These are phyloP conservation scores for Scutellaria baicalensis DNA, from an alignment of 257 asterid species.

Conservation along the genomic window DNA sequence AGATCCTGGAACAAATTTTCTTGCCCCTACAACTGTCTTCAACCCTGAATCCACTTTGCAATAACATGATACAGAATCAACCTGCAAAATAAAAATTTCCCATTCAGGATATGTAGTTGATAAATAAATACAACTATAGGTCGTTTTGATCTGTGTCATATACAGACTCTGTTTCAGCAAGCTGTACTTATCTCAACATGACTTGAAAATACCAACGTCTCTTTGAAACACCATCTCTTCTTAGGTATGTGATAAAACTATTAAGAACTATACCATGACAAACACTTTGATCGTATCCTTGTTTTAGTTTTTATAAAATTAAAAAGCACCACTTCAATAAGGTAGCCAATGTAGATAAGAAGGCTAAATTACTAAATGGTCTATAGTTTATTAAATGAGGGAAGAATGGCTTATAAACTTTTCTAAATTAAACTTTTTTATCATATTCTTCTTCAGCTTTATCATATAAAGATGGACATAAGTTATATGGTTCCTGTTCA, in stretches of 20 bases:
- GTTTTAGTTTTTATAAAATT: no score
- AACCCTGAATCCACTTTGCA: conserved; percentile 62
- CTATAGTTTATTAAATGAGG: neutral
- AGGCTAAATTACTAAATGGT: neutral
- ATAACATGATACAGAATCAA: conserved; percentile 59
- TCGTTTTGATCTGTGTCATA: neutral
- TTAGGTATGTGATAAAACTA: no score
- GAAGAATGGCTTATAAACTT: neutral
- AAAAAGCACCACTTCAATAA: neutral
- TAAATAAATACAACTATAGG: neutral
- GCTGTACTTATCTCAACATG: neutral
- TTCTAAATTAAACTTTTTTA: neutral
- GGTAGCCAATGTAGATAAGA: no score
- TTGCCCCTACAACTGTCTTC: conserved; percentile 55
- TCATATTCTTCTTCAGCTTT: neutral
- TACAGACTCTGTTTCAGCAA: neutral
- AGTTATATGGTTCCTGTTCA: neutral
- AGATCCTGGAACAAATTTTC: conserved; percentile 55
- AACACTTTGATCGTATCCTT: neutral
- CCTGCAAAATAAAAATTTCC: conserved; percentile 34
- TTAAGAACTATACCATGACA: neutral
- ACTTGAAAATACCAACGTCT: neutral
- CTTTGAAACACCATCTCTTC: no score
- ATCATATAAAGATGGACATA: neutral
- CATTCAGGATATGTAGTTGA: neutral